Conservation (phyloP, 2,329 filamentous ascomycete species). For the Talaromyces verruculosus region DNA sequence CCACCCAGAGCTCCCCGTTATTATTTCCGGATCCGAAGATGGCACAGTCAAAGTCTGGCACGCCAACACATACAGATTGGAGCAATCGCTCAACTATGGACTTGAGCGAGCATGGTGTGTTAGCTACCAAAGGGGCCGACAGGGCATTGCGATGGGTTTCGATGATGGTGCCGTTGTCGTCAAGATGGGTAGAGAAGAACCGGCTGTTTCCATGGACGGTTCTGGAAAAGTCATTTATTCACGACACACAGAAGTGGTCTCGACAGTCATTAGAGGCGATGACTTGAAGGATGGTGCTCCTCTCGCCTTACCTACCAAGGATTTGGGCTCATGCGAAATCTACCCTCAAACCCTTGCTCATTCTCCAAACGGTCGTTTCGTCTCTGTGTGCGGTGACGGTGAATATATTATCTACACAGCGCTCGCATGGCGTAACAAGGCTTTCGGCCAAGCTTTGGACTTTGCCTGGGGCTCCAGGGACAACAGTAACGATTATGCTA, state of each 20-base stretch:
- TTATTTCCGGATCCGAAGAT: conserved; percentile 96
- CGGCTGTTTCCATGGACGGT: conserved; percentile 93
- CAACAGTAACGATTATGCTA: conserved; percentile 97
- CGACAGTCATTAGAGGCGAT: conserved; percentile 92
- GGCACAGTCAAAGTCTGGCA: conserved; percentile 98
- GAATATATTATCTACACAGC: conserved; percentile 99
- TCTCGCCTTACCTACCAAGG: conserved; percentile 84
- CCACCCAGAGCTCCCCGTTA: conserved; percentile 93
- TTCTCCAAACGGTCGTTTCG: conserved; percentile 91
- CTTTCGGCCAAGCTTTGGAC: conserved; percentile 90
- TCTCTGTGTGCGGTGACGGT: conserved; percentile 88
- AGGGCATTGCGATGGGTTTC: conserved; percentile 92
- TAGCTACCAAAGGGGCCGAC: conserved; percentile 88
- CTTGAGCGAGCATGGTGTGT: conserved; percentile 97
- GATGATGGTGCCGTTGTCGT: conserved; percentile 97
- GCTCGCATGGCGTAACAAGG: conserved; percentile 94
- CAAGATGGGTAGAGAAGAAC: conserved; percentile 95
- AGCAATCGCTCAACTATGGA: conserved; percentile 94
- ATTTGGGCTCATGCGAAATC: conserved; percentile 92
- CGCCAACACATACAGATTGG: conserved; percentile 92
- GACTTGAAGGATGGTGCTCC: conserved; percentile 84
- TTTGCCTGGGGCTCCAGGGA: conserved; percentile 97
- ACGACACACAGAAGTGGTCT: conserved; percentile 90
- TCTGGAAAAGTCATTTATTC: conserved; percentile 97
- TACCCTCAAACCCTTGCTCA: conserved; percentile 93